These are phyloP conservation scores for Diaporthe ilicicola DNA, from an alignment of 2,329 filamentous ascomycete genomes.

Conservation along the genomic window DNA sequence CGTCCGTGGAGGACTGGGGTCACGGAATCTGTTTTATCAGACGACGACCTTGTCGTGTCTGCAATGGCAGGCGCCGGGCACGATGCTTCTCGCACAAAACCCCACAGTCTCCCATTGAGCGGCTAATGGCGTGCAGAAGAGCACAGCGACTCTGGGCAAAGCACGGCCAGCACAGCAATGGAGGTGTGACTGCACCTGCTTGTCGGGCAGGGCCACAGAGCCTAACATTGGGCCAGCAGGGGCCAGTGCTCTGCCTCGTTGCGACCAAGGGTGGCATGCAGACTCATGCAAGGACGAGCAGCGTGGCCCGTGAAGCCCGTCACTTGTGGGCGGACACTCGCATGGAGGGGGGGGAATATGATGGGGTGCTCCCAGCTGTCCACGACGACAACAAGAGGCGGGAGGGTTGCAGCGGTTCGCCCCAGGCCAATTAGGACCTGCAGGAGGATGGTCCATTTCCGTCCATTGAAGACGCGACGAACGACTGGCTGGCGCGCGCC, in stretches of 20 bases:
- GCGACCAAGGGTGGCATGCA: conserved; percentile 20
- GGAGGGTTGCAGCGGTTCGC: conserved; percentile 29
- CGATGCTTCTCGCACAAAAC: conserved; percentile 1
- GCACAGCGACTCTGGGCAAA: background rate
- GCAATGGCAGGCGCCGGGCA: conserved; percentile 11
- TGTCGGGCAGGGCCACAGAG: conserved; percentile 17
- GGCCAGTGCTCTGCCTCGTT: conserved; percentile 2
- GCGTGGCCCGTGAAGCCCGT: background rate
- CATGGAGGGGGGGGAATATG: background rate
- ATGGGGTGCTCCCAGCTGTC: conserved; percentile 20
- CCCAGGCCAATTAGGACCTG: conserved; percentile 28
- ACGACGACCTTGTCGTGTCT: conserved; percentile 1
- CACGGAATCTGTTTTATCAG: conserved; percentile 31
- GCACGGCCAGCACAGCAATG: conserved; percentile 8
- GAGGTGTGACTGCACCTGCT: conserved; percentile 32
- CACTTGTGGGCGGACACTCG: background rate
- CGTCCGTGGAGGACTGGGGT: conserved; percentile 31
- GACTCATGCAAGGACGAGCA: conserved; percentile 26
- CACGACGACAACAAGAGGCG: conserved; percentile 24
- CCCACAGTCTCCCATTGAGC: conserved; percentile 29
- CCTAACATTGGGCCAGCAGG: conserved; percentile 29
- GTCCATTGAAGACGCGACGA: conserved; percentile 18
- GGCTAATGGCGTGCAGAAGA: conserved; percentile 28
- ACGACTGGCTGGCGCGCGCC: conserved; percentile 35
- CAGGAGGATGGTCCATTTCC: conserved; percentile 5